These are phyloP conservation scores for Pleoardoris graminearum DNA, from an alignment of 2,329 filamentous ascomycete species.

Conservation along the genomic window DNA sequence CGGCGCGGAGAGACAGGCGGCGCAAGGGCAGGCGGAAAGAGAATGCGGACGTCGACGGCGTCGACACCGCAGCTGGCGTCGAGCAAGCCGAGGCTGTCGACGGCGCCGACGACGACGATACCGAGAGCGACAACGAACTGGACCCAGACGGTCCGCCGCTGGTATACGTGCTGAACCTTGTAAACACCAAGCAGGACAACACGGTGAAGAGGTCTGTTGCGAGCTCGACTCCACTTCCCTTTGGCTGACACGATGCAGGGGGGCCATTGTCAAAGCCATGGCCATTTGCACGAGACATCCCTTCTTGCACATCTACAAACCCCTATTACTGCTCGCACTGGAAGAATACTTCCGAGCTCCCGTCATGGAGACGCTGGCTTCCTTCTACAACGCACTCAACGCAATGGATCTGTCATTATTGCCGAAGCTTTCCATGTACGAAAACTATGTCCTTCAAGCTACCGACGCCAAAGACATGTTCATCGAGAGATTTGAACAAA, in stretches of 20 bases:
- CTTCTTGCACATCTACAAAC: slow-evolving; percentile 99
- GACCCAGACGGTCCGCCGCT: slow-evolving; percentile 81
- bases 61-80: slow-evolving; percentile 35
- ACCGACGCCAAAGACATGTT: slow-evolving; percentile 96
- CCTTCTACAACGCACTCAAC: slow-evolving; percentile 91
- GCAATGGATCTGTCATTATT: slow-evolving; percentile 95
- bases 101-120: slow-evolving; percentile 49
- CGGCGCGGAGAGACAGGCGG: slow-evolving; percentile 61
- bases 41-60: slow-evolving; percentile 50
- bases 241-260: slow-evolving; percentile 56
- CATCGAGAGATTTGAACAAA: slow-evolving; percentile 94
- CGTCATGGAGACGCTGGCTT: slow-evolving; percentile 80
- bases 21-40: slow-evolving; percentile 52
- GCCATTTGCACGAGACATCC: slow-evolving; percentile 97
- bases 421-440: slow-evolving; percentile 80
- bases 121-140: slow-evolving; percentile 58
- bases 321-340: slow-evolving; percentile 82
- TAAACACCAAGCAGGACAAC: slow-evolving; percentile 97
- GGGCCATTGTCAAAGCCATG: slow-evolving; percentile 96
- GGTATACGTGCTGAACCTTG: slow-evolving; percentile 95
- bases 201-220: slow-evolving; percentile 68
- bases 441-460: slow-evolving; percentile 82
- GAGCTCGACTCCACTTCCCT: not conserved
- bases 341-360: slow-evolving; percentile 97
- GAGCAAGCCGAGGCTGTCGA: slow-evolving; percentile 39